phyloP scores from a whole-genome alignment of 768 basidiomycete genomes.

The Termitomyces sp. region DNA sequence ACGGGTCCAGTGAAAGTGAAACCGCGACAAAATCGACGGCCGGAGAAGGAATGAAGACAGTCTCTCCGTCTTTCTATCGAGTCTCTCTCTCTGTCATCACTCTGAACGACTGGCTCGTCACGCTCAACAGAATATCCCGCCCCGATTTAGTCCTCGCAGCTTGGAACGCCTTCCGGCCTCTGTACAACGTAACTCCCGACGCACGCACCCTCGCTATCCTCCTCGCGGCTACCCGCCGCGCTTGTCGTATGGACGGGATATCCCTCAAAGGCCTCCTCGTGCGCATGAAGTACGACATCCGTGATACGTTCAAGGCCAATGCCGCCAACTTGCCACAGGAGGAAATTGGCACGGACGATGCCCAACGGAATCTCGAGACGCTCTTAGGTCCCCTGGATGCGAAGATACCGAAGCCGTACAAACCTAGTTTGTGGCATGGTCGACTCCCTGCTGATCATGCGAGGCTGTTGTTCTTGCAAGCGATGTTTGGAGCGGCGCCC shows the following conservation, averaged over 20 bases:
- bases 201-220: conserved; percentile 51
- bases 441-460: conserved; percentile 14
- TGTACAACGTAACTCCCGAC: conserved; percentile 58
- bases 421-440: conserved; percentile 16
- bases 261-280: conserved; percentile 45
- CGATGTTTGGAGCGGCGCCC: conserved; percentile 48
- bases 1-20: neutral
- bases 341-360: neutral
- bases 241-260: conserved; percentile 41
- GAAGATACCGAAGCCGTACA: conserved; percentile 9
- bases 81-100: conserved; percentile 11
- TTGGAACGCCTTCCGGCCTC: conserved; percentile 57
- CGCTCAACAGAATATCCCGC: conserved; percentile 44
- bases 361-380: neutral
- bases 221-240: conserved; percentile 53
- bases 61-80: neutral
- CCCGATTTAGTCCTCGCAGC: conserved; percentile 60
- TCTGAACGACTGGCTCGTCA: conserved; percentile 38
- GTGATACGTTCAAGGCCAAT: neutral
- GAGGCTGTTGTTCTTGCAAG: conserved; percentile 40
- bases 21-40: neutral
- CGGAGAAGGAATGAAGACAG: neutral
- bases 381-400: neutral
- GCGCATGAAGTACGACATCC: conserved; percentile 22
- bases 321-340: neutral